phyloP scores from a whole-genome alignment of 495 filamentous ascomycete genomes.

The Penicillium bialowiezense region DNA sequence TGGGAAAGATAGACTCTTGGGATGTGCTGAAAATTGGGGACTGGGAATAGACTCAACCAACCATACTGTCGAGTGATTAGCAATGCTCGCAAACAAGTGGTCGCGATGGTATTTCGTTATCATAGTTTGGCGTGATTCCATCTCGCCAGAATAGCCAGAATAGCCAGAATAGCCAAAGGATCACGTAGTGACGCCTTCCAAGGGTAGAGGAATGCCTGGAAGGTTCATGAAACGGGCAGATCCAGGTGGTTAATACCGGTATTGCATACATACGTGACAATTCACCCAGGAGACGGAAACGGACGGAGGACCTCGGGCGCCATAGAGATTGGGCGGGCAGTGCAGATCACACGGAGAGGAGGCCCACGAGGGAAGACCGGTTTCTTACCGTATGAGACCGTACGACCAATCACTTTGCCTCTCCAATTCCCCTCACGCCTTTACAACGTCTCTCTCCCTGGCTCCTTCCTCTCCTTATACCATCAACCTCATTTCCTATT shows the following conservation, averaged over 20 bases:
- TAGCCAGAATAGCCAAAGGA: no score
- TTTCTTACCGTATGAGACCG: slow-evolving; percentile 8
- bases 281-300: slow-evolving; percentile 13
- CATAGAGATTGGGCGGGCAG: not conserved
- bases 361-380: slow-evolving; percentile 12
- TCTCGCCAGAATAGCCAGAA: no score
- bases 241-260: slow-evolving; percentile 6
- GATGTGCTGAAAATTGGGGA: no score
- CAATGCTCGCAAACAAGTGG: no score
- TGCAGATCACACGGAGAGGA: slow-evolving; percentile 8
- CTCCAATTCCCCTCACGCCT: slow-evolving; percentile 12
- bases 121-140: not conserved
- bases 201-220: slow-evolving; percentile 30
- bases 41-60: no score
- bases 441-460: slow-evolving; percentile 10
- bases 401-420: slow-evolving; percentile 10
- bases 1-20: not conserved
- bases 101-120: no score
- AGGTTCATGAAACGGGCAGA: slow-evolving; percentile 27
- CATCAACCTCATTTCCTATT: slow-evolving; percentile 20
- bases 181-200: slow-evolving; percentile 16
- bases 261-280: slow-evolving; percentile 7
- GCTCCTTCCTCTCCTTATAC: slow-evolving; percentile 22
- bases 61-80: no score
- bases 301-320: slow-evolving; percentile 10